phyloP scores from a whole-genome alignment of 2,329 filamentous ascomycete species.

The Cytospora chrysosperma region DNA sequence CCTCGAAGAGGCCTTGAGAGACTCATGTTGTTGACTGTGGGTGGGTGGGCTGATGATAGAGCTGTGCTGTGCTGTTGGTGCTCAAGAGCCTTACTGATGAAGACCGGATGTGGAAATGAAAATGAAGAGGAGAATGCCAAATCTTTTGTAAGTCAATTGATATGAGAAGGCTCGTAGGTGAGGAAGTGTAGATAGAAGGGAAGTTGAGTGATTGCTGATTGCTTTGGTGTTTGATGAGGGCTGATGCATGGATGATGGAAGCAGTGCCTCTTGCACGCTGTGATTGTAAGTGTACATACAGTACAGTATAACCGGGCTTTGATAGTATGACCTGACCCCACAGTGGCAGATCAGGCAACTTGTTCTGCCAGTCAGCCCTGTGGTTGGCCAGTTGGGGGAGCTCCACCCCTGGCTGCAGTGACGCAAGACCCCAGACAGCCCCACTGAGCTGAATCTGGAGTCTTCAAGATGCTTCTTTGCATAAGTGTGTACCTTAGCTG shows the following conservation, averaged over 20 bases:
- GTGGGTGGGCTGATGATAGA: neutral
- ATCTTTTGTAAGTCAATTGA: neutral
- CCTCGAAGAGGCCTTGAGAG: constrained; percentile 62
- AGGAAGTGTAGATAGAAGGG: neutral
- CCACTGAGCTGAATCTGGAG: neutral
- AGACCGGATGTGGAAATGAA: too few species aligned
- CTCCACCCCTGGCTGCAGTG: neutral
- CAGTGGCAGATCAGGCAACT: neutral
- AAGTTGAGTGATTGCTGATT: neutral
- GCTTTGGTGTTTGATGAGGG: neutral
- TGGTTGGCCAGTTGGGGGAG: neutral
- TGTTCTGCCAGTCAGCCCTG: neutral
- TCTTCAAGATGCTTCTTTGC: neutral
- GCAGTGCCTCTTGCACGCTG: neutral
- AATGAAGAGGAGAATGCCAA: too few species aligned
- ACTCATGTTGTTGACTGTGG: constrained; percentile 39
- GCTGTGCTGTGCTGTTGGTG: neutral
- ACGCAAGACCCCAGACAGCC: neutral
- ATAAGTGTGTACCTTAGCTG: neutral
- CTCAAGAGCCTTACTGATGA: too few species aligned
- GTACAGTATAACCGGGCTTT: neutral
- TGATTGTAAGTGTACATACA: too few species aligned
- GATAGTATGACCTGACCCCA: neutral
- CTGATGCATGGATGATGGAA: neutral
- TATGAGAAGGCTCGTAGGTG: neutral